phyloP scores from a whole-genome alignment of 805 yeast genomes.

The Komagataella pseudopastoris region DNA sequence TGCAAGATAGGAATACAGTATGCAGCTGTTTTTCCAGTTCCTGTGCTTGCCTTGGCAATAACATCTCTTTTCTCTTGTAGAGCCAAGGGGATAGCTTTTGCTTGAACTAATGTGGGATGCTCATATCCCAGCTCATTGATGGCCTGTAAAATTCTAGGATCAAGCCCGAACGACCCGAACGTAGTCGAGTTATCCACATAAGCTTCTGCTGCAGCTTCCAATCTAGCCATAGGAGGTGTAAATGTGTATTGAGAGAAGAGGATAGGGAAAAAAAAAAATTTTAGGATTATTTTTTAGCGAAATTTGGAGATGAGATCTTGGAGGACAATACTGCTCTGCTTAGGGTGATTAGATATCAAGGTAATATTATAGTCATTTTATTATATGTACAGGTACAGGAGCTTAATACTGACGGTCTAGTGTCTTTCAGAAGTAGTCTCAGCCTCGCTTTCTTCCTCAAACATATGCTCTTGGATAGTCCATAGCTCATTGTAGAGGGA shows the following conservation, averaged over 20 bases:
- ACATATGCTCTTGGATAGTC: conserved; percentile 81
- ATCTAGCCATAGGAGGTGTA: conserved; percentile 8
- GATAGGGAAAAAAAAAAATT: not conserved
- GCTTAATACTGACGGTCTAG: not conserved
- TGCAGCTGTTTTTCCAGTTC: conserved; percentile 92
- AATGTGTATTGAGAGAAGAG: not conserved
- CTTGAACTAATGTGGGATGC: conserved; percentile 83
- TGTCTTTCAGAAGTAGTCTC: conserved; percentile 11
- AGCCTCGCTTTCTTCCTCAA: conserved; percentile 27
- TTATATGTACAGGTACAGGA: not conserved
- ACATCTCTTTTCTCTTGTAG: conserved; percentile 82
- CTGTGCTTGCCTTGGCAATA: conserved; percentile 89
- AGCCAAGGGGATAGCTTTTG: conserved; percentile 86
- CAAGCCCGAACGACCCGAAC: conserved; percentile 71
- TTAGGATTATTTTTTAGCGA: not conserved
- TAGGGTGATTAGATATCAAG: not conserved
- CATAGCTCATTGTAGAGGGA: conserved; percentile 75
- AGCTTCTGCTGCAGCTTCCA: conserved; percentile 44
- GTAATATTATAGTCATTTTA: not conserved
- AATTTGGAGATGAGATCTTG: not conserved
- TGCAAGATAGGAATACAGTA: conserved; percentile 82
- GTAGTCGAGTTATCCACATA: conserved; percentile 57
- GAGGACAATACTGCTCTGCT: not conserved
- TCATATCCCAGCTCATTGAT: conserved; percentile 66
- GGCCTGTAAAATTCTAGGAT: conserved; percentile 76